Evolutionary conservation across 345 rosid species (phyloP).

Genomic region (Physaria fendleri): DNA sequence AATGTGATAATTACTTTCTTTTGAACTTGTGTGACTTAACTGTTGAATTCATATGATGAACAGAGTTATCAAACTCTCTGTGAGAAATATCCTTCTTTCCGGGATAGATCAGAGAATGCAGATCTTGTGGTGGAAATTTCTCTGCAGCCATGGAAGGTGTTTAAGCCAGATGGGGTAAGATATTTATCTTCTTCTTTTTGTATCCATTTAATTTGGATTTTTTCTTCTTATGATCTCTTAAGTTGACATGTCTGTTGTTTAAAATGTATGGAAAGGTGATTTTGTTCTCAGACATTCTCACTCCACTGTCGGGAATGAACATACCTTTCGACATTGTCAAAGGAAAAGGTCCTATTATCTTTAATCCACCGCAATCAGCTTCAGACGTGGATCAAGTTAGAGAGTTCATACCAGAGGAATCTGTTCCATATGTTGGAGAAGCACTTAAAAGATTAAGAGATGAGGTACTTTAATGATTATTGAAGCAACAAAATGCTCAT

Average conservation of each 20-base stretch:
- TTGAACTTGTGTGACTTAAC: background rate
- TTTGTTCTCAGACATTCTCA: constrained; percentile 92
- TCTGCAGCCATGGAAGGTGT: constrained; percentile 98
- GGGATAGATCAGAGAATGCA: constrained; percentile 92
- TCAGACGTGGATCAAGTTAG: constrained; percentile 68
- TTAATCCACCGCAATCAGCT: constrained; percentile 59
- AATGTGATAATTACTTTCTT: background rate
- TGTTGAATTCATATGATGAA: constrained; percentile 1
- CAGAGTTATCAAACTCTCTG: constrained; percentile 84
- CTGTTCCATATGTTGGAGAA: constrained; percentile 94
- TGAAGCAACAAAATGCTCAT: background rate
- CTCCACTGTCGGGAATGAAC: constrained; percentile 98
- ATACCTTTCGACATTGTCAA: constrained; percentile 95
- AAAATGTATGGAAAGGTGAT: constrained; percentile 54
- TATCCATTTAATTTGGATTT: background rate
- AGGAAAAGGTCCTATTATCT: constrained; percentile 93
- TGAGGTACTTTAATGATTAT: constrained; percentile 47
- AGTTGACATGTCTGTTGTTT: constrained; percentile 1
- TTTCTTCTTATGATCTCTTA: background rate
- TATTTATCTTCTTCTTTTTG: no score
- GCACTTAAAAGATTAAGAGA: constrained; percentile 74
- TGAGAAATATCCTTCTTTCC: constrained; percentile 87
- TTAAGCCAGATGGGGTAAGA: constrained; percentile 92
- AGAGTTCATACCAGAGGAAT: constrained; percentile 76
- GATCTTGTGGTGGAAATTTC: constrained; percentile 96